phyloP scores from a whole-genome alignment of 345 rosid genomes.

The Citrus glauca region DNA sequence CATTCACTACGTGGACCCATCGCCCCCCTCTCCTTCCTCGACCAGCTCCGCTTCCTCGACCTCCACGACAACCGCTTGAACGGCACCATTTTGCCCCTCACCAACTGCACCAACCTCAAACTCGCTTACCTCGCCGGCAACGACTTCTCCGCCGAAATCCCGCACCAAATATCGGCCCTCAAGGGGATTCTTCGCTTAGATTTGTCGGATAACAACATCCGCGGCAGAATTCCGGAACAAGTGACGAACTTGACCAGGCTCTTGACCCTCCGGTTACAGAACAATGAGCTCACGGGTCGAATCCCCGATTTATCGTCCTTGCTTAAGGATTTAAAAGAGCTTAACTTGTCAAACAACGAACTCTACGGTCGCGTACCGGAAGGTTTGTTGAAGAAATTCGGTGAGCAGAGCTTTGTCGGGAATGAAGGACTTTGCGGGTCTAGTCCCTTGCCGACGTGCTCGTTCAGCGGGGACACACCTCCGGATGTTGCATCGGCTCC shows the following conservation, averaged over 20 bases:
- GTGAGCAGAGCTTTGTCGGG: constrained; percentile 59
- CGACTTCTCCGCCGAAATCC: constrained; percentile 77
- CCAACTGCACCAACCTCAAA: constrained; percentile 65
- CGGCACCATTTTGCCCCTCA: constrained; percentile 55
- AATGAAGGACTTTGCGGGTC: constrained; percentile 83
- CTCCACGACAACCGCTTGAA: constrained; percentile 87
- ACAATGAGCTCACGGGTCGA: constrained; percentile 74
- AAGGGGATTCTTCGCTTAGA: constrained; percentile 67
- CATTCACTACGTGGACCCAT: constrained; percentile 80
- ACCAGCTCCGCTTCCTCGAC: constrained; percentile 81
- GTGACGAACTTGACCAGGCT: constrained; percentile 52
- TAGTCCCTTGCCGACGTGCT: constrained; percentile 58
- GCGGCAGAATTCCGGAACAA: constrained; percentile 52
- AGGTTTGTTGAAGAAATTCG: constrained; percentile 51
- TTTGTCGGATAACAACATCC: constrained; percentile 79
- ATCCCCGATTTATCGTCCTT: constrained; percentile 68
- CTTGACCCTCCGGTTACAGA: constrained; percentile 73
- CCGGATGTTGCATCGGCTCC: constrained; percentile 29
- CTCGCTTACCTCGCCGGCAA: constrained; percentile 73
- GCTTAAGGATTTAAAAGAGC: constrained; percentile 35
- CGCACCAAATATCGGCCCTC: constrained; percentile 50
- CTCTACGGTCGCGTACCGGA: constrained; percentile 66
- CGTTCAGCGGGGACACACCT: constrained; percentile 40
- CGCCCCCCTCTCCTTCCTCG: constrained; percentile 52
- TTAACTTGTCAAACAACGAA: constrained; percentile 72